These are phyloP conservation scores for Mentha longifolia DNA, from an alignment of 257 asterid species.

Conservation along the genomic window DNA sequence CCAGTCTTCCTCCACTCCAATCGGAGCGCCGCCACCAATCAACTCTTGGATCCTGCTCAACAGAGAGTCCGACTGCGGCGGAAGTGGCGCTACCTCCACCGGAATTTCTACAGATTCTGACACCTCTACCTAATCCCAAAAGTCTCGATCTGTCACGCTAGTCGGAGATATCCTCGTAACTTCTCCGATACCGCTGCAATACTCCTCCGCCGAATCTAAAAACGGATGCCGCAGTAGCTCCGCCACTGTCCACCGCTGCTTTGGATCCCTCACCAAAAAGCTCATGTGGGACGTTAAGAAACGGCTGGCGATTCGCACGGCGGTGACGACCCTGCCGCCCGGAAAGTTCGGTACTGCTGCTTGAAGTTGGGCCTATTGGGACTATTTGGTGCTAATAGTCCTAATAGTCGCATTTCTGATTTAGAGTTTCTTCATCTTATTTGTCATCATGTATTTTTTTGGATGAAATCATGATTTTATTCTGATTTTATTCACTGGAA, in stretches of 20 bases:
- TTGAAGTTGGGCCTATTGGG: too few relatives aligned
- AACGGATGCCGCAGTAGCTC: slow-evolving; percentile 79
- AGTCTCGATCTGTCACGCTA: slow-evolving; percentile 61
- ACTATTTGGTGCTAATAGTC: too few relatives aligned
- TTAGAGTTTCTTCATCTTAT: too few relatives aligned
- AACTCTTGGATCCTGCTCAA: slow-evolving; percentile 48
- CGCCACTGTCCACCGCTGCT: slow-evolving; percentile 64
- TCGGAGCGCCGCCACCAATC: slow-evolving; percentile 34
- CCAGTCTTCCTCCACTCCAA: slow-evolving; percentile 68
- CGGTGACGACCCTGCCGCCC: too few relatives aligned
- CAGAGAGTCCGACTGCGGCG: slow-evolving; percentile 38
- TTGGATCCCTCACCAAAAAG: slow-evolving; percentile 51
- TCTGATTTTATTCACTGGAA: too few relatives aligned
- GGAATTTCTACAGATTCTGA: slow-evolving; percentile 28
- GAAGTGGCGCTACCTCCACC: slow-evolving; percentile 19
- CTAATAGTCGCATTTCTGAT: too few relatives aligned
- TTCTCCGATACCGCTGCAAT: neutral
- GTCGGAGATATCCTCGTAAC: slow-evolving; percentile 65
- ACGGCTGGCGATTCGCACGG: too few relatives aligned
- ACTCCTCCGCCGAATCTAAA: slow-evolving; percentile 32
- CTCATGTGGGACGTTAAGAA: too few relatives aligned
- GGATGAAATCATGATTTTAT: too few relatives aligned
- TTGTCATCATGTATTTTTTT: too few relatives aligned
- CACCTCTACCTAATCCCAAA: slow-evolving; percentile 70
- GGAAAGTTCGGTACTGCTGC: too few relatives aligned